Conservation (phyloP, 768 basidiomycete species). For the Termitomyces sp. region DNA sequence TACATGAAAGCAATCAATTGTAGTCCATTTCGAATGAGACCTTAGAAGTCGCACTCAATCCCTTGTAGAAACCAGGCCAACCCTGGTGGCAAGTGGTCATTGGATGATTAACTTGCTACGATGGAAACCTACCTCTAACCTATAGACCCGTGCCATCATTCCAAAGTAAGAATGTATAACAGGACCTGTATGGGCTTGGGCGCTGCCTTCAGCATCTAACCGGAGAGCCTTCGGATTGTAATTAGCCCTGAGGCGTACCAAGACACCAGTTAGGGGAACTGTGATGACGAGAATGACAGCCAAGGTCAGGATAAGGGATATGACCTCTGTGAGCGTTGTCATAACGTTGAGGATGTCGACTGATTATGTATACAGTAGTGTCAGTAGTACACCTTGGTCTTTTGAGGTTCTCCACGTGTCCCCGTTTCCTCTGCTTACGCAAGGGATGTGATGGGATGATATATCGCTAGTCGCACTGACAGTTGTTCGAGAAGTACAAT, state of each 20-base stretch:
- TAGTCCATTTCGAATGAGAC: background rate
- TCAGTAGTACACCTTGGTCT: too few relatives aligned
- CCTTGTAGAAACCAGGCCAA: conserved; percentile 74
- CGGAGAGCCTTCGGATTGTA: conserved; percentile 84
- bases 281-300: conserved; percentile 49
- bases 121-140: conserved; percentile 53
- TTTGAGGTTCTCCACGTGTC: conserved; percentile 1
- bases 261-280: conserved; percentile 59
- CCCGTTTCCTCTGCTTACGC: background rate
- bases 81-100: conserved; percentile 32
- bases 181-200: conserved; percentile 72
- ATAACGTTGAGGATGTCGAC: background rate
- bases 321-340: conserved; percentile 29
- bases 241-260: conserved; percentile 77
- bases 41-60: conserved; percentile 39
- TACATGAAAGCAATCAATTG: conserved; percentile 12
- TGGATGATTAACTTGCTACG: background rate
- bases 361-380: background rate
- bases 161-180: conserved; percentile 70
- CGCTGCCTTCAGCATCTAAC: conserved; percentile 70
- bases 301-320: conserved; percentile 40
- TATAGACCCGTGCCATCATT: conserved; percentile 67
- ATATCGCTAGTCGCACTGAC: too few relatives aligned
- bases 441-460: background rate
- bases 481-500: too few relatives aligned